These are phyloP conservation scores for Klebsormidium nitens DNA, from an alignment of 139 green algal genomes.

Conservation along the genomic window DNA sequence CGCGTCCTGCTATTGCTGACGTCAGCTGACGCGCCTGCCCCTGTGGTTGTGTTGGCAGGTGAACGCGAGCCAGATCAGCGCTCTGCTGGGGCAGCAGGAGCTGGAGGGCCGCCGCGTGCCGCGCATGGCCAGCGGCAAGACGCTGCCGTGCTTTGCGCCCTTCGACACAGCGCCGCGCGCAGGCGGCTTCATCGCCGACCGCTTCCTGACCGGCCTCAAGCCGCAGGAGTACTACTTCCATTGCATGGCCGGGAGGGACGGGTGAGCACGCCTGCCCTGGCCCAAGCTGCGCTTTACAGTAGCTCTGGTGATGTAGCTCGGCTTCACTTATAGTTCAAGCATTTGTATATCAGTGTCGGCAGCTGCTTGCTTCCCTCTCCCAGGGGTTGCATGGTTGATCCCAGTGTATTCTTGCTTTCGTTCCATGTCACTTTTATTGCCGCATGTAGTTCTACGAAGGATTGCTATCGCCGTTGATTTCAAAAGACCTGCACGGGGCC, in stretches of 20 bases:
- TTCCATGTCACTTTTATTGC: no score
- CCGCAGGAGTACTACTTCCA: constrained; percentile 99
- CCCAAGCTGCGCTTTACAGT: constrained; percentile 1
- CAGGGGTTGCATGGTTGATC: no score
- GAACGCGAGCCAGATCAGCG: constrained; percentile 96
- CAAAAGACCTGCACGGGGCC: no score
- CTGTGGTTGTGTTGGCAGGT: constrained; percentile 17
- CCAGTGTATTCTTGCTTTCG: no score
- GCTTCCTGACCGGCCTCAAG: constrained; percentile 77
- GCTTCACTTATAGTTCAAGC: no score
- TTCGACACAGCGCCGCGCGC: constrained; percentile 58
- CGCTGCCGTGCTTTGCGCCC: constrained; percentile 91
- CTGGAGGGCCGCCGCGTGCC: constrained; percentile 92
- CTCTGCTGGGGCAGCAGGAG: constrained; percentile 94
- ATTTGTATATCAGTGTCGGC: no score
- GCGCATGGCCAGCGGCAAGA: constrained; percentile 85
- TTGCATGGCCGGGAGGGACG: constrained; percentile 97
- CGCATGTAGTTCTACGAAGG: no score
- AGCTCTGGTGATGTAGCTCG: no score
- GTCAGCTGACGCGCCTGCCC: background rate
- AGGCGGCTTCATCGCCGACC: constrained; percentile 80
- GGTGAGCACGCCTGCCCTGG: constrained; percentile 28
- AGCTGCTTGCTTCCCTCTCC: no score
- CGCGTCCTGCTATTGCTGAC: background rate
- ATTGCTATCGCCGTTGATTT: no score